Evolutionary conservation across 345 rosid species (phyloP).

Genomic region (Kernera saxatilis): DNA sequence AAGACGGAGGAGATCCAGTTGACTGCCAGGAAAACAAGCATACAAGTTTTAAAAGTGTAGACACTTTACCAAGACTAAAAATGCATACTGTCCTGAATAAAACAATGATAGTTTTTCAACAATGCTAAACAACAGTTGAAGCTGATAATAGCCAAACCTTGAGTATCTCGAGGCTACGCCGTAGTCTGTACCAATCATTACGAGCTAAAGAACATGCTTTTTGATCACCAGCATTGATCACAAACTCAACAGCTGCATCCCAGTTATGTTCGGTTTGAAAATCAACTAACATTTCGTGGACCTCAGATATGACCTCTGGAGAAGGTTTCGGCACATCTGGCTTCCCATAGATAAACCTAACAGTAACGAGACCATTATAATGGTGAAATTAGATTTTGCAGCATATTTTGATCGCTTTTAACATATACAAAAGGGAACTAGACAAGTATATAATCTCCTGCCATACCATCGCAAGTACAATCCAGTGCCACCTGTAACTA

Average conservation of each 20-base stretch:
- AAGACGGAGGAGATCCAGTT: constrained; percentile 84
- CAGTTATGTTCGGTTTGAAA: constrained; percentile 56
- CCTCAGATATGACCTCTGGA: constrained; percentile 60
- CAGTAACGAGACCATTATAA: background rate
- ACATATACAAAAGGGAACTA: background rate
- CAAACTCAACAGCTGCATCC: constrained; percentile 80
- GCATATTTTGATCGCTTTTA: background rate
- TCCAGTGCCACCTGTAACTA: constrained; percentile 91
- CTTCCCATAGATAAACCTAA: constrained; percentile 84
- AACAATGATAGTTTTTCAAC: too few relatives aligned
- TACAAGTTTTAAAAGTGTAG: background rate
- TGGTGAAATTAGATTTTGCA: background rate
- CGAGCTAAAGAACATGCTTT: constrained; percentile 54
- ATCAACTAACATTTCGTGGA: constrained; percentile 48
- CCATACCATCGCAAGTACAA: constrained; percentile 85
- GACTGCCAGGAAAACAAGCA: constrained; percentile 53
- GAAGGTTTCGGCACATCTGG: constrained; percentile 89
- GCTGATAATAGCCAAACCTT: constrained; percentile 45
- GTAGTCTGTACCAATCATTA: constrained; percentile 87
- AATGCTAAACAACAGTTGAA: background rate
- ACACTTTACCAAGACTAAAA: too few relatives aligned
- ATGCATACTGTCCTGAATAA: too few relatives aligned
- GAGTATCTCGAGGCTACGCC: constrained; percentile 93
- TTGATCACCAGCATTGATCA: constrained; percentile 72
- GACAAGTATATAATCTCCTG: constrained; percentile 18